These are phyloP conservation scores for Paramecium sonneborni DNA, from an alignment of 73 alveolate genomes.

Conservation along the genomic window DNA sequence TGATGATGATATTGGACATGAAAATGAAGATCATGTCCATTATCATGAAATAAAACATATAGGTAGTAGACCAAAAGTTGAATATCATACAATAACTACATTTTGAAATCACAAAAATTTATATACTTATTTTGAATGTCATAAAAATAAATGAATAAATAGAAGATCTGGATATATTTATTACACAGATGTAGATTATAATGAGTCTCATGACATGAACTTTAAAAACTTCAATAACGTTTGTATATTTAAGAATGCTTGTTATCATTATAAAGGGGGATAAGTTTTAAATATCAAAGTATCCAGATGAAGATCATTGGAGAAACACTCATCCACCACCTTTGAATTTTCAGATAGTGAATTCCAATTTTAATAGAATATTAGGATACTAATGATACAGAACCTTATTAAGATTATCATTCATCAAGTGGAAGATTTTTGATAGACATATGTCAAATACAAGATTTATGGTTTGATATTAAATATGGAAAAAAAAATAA, in stretches of 20 bases:
- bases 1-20: too few species aligned
- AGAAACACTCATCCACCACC: slow-evolving; percentile 68
- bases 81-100: neutral
- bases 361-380: neutral
- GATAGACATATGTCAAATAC: slow-evolving; percentile 55
- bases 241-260: neutral
- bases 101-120: neutral
- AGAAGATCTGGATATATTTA: neutral
- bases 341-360: slow-evolving; percentile 65
- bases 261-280: too few species aligned
- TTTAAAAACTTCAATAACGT: neutral
- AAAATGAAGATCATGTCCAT: neutral
- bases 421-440: neutral
- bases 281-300: too few species aligned
- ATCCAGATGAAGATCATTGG: slow-evolving; percentile 58
- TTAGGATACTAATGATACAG: slow-evolving; percentile 65
- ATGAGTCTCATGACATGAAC: neutral
- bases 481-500: slow-evolving; percentile 62
- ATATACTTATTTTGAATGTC: neutral
- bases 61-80: neutral
- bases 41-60: too few species aligned
- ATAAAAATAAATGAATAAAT: neutral
- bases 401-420: slow-evolving; percentile 59
- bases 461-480: slow-evolving; percentile 62
- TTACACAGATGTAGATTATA: neutral